Evolutionary conservation across 768 basidiomycete genomes (phyloP).

Genomic region (Leccinellum rugosiceps): DNA sequence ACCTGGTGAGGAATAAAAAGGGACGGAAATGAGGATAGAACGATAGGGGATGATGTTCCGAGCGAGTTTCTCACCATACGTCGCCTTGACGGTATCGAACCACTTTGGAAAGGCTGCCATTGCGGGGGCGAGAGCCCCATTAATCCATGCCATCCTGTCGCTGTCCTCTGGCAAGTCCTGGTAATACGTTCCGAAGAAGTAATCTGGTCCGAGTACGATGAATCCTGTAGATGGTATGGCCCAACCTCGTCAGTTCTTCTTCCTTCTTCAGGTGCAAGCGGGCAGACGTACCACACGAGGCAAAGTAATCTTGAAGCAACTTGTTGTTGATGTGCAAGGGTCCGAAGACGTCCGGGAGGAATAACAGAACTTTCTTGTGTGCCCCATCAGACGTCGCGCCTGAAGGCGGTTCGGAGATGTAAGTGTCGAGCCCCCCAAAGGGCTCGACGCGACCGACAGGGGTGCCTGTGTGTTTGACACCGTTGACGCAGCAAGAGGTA

Average conservation of each 20-base stretch:
- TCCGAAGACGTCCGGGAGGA: constrained; percentile 54
- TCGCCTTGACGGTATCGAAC: constrained; percentile 47
- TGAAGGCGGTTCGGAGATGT: constrained; percentile 47
- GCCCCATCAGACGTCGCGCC: constrained; percentile 1
- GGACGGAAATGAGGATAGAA: too few relatives aligned
- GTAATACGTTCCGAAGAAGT: constrained; percentile 52
- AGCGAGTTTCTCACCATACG: constrained; percentile 39
- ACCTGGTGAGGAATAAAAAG: constrained; percentile 12
- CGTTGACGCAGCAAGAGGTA: constrained; percentile 47
- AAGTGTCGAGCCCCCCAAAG: constrained; percentile 50
- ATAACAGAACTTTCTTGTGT: constrained; percentile 45
- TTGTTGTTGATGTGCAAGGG: constrained; percentile 53
- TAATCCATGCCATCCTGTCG: constrained; percentile 41
- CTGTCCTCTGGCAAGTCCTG: constrained; percentile 29
- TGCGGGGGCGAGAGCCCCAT: constrained; percentile 32
- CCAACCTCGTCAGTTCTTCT: not conserved
- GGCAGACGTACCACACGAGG: constrained; percentile 44
- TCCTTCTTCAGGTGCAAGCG: not conserved
- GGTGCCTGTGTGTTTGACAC: constrained; percentile 49
- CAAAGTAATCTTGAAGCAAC: constrained; percentile 60
- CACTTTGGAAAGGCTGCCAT: constrained; percentile 43
- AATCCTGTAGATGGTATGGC: constrained; percentile 40
- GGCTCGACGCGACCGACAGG: constrained; percentile 41
- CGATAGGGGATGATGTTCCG: not conserved
- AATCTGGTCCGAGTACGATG: constrained; percentile 56